phyloP scores from a whole-genome alignment of 2,329 filamentous ascomycete genomes.

The Sporothrix dimorphospora region DNA sequence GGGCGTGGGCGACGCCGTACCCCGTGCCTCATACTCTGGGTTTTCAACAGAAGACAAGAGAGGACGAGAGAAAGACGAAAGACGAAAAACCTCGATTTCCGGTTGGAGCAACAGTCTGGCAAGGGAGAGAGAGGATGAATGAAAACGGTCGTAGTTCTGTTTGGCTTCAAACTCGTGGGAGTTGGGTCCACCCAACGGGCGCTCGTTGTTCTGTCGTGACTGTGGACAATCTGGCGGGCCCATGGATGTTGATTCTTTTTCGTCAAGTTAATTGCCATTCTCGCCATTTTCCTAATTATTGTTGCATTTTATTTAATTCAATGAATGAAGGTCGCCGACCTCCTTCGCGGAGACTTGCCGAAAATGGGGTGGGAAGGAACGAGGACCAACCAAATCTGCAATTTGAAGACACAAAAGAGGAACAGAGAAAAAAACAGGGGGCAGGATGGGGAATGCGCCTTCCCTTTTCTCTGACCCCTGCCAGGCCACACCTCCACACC shows the following conservation, averaged over 20 bases:
- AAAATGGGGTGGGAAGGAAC: background rate
- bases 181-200: background rate
- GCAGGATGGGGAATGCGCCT: background rate
- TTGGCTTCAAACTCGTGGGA: background rate
- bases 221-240: background rate
- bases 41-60: background rate
- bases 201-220: background rate
- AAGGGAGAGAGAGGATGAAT: background rate
- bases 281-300: background rate
- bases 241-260: background rate
- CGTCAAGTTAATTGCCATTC: background rate
- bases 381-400: background rate
- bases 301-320: background rate
- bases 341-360: constrained; percentile 23
- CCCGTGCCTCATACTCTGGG: background rate
- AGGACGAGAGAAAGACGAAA: background rate
- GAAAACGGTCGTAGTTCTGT: background rate
- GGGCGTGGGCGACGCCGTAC: background rate
- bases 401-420: background rate
- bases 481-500: background rate
- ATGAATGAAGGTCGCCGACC: constrained; percentile 31
- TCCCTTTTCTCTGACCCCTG: background rate
- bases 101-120: background rate
- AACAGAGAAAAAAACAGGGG: background rate
- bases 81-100: background rate